Evolutionary conservation across 1,284 basidiomycete species (phyloP).

Genomic region (Ceratobasidium theobromae): DNA sequence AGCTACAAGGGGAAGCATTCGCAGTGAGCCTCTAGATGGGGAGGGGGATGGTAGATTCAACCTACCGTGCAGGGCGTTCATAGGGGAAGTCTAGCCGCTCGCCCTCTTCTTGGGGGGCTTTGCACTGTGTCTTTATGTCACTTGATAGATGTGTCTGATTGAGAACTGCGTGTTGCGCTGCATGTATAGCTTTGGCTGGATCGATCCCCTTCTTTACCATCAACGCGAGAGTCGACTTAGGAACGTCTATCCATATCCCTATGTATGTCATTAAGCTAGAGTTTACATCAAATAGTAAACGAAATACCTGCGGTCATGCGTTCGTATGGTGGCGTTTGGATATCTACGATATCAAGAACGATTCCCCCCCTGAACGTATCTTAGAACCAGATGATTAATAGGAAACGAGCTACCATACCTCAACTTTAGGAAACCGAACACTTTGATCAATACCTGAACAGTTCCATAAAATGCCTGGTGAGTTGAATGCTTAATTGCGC

Average conservation of each 20-base stretch:
- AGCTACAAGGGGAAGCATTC: constrained; percentile 47
- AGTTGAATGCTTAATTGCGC: constrained; percentile 62
- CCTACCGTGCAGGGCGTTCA: constrained; percentile 74
- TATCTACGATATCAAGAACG: constrained; percentile 77
- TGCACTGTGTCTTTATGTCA: constrained; percentile 86
- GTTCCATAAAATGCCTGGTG: constrained; percentile 73
- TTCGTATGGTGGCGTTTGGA: constrained; percentile 79
- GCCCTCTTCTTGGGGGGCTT: constrained; percentile 73
- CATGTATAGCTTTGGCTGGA: constrained; percentile 78
- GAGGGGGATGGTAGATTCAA: neutral
- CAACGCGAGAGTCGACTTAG: constrained; percentile 53
- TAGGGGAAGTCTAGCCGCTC: constrained; percentile 58
- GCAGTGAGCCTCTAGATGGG: neutral
- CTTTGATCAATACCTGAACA: constrained; percentile 69
- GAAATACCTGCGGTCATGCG: constrained; percentile 56
- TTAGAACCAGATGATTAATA: neutral
- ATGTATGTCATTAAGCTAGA: neutral
- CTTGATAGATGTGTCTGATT: constrained; percentile 66
- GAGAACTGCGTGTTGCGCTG: constrained; percentile 81
- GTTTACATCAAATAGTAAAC: neutral
- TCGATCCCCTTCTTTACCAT: constrained; percentile 63
- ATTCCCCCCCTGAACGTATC: constrained; percentile 49
- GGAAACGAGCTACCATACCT: constrained; percentile 36
- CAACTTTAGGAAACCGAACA: constrained; percentile 67
- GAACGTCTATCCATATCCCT: constrained; percentile 87